A percentile compares a stretch with the other conserved stretches of the same genome.
These are phyloP conservation scores for Raddia guianensis DNA, from an alignment of 176 grass and related monocot species.

Conservation along the genomic window DNA sequence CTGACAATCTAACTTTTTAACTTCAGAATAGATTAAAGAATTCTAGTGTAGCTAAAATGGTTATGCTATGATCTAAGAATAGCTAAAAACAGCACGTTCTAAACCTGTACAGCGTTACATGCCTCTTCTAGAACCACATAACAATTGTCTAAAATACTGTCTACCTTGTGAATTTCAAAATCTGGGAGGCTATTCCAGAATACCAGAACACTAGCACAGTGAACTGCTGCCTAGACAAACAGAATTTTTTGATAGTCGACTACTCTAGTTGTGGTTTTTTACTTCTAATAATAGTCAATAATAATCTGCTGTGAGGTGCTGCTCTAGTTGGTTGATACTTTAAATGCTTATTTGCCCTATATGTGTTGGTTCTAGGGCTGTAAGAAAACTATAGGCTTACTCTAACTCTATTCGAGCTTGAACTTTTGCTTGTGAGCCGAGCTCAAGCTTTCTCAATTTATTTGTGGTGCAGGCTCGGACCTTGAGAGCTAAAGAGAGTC, in stretches of 20 bases:
- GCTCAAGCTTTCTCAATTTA: too few species aligned
- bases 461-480: too few species aligned
- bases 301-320: neutral
- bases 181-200: neutral
- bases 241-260: neutral
- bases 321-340: conserved; percentile 7
- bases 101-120: neutral
- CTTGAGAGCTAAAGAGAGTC: too few species aligned
- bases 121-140: neutral
- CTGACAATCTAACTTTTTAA: neutral
- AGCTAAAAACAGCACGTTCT: too few species aligned
- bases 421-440: too few species aligned
- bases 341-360: neutral
- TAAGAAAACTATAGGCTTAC: too few species aligned
- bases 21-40: too few species aligned
- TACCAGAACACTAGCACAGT: neutral
- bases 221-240: neutral
- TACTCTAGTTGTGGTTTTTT: neutral
- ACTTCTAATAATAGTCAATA: neutral
- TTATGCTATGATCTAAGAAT: too few species aligned
- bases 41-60: too few species aligned
- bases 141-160: neutral
- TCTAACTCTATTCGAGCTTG: too few species aligned
- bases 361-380: too few species aligned
- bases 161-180: neutral